These are phyloP conservation scores for Coccomyxa sp. DNA, from an alignment of 139 green algal species.

Conservation along the genomic window DNA sequence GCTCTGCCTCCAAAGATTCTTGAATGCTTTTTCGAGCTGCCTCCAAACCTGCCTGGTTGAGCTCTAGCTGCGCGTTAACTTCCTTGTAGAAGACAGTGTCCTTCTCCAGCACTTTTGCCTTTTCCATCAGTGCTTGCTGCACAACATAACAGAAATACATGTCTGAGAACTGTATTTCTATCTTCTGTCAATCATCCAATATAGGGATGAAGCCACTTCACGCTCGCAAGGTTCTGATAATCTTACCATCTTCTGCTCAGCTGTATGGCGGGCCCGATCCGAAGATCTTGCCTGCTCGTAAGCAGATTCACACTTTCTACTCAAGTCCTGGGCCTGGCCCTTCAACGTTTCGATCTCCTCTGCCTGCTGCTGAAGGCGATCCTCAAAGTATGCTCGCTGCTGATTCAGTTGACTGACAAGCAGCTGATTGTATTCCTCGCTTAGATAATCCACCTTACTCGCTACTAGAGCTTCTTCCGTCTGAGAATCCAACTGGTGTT, in stretches of 20 bases:
- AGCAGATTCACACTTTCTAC: neutral
- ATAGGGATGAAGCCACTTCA: neutral
- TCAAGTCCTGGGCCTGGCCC: neutral
- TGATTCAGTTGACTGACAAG: constrained; percentile 85
- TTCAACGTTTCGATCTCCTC: neutral
- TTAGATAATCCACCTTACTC: constrained; percentile 74
- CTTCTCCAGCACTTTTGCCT: constrained; percentile 34
- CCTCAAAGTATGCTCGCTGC: constrained; percentile 86
- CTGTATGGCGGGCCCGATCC: neutral
- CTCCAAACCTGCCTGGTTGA: constrained; percentile 33
- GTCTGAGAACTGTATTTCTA: neutral
- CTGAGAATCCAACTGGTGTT: constrained; percentile 24
- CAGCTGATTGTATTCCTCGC: constrained; percentile 87
- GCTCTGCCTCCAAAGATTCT: constrained; percentile 11
- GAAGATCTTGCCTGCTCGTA: neutral
- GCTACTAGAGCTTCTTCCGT: constrained; percentile 66
- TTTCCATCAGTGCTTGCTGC: constrained; percentile 38
- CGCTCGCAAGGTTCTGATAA: neutral
- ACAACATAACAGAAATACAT: neutral
- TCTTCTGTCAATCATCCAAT: neutral
- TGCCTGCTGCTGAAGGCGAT: neutral
- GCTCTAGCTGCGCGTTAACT: constrained; percentile 58
- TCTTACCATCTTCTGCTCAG: neutral
- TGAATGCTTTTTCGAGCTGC: constrained; percentile 13
- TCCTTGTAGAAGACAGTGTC: constrained; percentile 72